Evolutionary conservation across 75 land plant species (phyloP).

Genomic region (Picea sitchensis): DNA sequence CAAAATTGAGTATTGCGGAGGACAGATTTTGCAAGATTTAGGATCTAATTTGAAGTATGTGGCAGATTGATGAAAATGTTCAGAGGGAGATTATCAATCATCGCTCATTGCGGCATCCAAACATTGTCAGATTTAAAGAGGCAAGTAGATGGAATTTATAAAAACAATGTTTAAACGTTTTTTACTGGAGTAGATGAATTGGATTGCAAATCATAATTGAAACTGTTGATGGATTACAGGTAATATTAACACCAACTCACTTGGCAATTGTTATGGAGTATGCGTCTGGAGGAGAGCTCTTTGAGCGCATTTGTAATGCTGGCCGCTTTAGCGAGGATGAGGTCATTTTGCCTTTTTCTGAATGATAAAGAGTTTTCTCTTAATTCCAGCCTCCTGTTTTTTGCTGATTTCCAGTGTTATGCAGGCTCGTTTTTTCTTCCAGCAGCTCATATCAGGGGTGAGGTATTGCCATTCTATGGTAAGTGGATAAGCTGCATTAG

Average conservation of each 20-base stretch:
- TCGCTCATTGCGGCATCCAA: slow-evolving; percentile 59
- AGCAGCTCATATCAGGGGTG: slow-evolving; percentile 52
- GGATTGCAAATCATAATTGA: not conserved
- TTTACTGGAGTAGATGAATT: not conserved
- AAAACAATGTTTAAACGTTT: not conserved
- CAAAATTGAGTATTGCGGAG: too few relatives aligned
- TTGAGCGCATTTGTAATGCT: slow-evolving; percentile 75
- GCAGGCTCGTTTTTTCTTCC: slow-evolving; percentile 52
- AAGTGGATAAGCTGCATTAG: slow-evolving; percentile 5
- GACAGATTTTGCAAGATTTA: too few relatives aligned
- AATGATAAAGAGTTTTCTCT: not conserved
- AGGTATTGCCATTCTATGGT: slow-evolving; percentile 53
- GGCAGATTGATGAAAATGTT: slow-evolving; percentile 67
- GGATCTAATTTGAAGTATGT: too few relatives aligned
- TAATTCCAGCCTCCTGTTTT: not conserved
- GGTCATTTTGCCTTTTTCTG: slow-evolving; percentile 22
- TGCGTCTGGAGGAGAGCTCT: slow-evolving; percentile 84
- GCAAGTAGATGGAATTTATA: slow-evolving; percentile 15
- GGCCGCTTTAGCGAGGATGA: slow-evolving; percentile 80
- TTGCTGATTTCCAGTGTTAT: not conserved
- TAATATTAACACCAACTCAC: slow-evolving; percentile 83
- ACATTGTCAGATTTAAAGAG: slow-evolving; percentile 66
- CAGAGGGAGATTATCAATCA: slow-evolving; percentile 68
- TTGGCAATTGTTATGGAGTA: slow-evolving; percentile 90
- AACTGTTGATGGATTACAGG: slow-evolving; percentile 31